Conservation (phyloP, 1,284 basidiomycete species). For the Ustilago vetiveriae region DNA sequence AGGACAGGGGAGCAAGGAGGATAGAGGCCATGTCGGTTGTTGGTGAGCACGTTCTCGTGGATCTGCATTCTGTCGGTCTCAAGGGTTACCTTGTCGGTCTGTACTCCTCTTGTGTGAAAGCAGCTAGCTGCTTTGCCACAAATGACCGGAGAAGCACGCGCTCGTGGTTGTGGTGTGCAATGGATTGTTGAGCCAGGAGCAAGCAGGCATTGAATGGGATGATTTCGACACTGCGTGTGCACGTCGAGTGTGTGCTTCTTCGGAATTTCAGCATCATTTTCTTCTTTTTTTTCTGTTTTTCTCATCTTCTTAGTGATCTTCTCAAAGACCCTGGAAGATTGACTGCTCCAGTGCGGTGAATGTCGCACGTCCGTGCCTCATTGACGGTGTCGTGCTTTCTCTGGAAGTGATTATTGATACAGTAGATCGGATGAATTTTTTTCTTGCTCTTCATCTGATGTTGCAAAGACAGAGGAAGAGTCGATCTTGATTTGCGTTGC, state of each 20-base stretch:
- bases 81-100: no score
- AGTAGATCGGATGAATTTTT: neutral
- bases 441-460: neutral
- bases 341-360: slow-evolving; percentile 14
- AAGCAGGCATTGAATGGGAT: no score
- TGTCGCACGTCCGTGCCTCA: slow-evolving; percentile 18
- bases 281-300: slow-evolving; percentile 1
- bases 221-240: no score
- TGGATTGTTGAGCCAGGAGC: no score
- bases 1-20: neutral
- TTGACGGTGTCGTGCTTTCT: slow-evolving; percentile 1
- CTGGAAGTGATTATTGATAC: no score
- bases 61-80: slow-evolving; percentile 15
- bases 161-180: neutral
- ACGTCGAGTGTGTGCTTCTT: no score
- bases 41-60: slow-evolving; percentile 30
- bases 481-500: neutral
- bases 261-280: slow-evolving; percentile 1
- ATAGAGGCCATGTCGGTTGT: slow-evolving; percentile 11
- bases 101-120: no score
- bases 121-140: neutral
- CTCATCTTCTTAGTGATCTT: neutral
- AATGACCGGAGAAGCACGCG: neutral
- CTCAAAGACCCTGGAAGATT: slow-evolving; percentile 11
- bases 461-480: no score